Evolutionary conservation across 2,329 filamentous ascomycete species (phyloP).

Genomic region (Venturia carpophila): DNA sequence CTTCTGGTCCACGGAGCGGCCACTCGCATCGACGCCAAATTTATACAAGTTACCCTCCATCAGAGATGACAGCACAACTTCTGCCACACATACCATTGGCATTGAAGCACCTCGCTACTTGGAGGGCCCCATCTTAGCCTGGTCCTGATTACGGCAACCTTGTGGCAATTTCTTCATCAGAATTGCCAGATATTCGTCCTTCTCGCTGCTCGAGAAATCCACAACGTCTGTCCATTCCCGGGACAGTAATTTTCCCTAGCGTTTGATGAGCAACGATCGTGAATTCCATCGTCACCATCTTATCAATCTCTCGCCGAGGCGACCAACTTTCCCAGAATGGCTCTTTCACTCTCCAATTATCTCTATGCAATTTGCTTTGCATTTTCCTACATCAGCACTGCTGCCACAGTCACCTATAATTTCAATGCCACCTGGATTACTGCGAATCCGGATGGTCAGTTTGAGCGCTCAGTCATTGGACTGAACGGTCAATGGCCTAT

Average conservation of each 20-base stretch:
- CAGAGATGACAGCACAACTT: background rate
- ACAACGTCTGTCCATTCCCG: no score
- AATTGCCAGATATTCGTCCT: no score
- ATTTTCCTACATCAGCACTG: constrained; percentile 21
- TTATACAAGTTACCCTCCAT: background rate
- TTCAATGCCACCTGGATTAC: constrained; percentile 61
- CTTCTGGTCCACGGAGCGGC: background rate
- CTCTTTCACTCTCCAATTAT: constrained; percentile 38
- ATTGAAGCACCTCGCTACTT: no score
- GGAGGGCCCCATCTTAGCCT: no score
- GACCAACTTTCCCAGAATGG: constrained; percentile 30
- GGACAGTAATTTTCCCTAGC: no score
- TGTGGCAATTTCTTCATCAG: no score
- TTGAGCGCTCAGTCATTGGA: constrained; percentile 60
- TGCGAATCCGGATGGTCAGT: constrained; percentile 63
- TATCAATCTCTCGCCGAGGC: background rate
- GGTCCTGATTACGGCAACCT: no score
- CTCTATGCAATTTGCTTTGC: constrained; percentile 29
- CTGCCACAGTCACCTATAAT: constrained; percentile 39
- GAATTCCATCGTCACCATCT: background rate
- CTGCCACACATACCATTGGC: no score
- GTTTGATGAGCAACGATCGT: no score
- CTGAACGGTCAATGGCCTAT: constrained; percentile 73
- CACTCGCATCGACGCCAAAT: background rate
- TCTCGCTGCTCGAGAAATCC: no score